Base-by-base conservation (phyloP, 2,329 filamentous ascomycete genomes). In the Hirsutella thompsonii region DNA sequence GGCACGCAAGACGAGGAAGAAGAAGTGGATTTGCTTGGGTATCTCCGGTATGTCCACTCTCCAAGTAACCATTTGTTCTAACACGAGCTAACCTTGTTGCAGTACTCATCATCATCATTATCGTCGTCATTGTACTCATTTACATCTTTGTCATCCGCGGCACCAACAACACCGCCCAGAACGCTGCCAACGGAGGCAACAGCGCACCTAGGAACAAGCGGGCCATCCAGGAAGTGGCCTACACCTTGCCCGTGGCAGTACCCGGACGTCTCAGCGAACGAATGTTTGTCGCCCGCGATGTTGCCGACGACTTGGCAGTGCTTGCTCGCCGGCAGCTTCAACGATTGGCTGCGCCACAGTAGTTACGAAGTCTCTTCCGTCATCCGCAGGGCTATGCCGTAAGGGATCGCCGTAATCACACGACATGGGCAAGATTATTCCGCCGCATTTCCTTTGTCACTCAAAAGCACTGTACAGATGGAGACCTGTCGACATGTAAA, bases 11-110 rank as follows among this genome's bases (percentile, higher is more conserved):
- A 85, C 83, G 39, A 75, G 85, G 51, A 85, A 79, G 68, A 94
- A 93, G 87, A 95, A 95, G 83, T 95, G 88, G 89, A 89, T 84
- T 59, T 94, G 88, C 70, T 66, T 94, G 51, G 79, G 81, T 54
- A 86, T 95, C 55, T 66, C 71, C 52, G 66, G 73, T 77, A 67
- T 51, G 73, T 55, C 18, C 26, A 11, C 20, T 13, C 5, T 32
- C 9, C n/a, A n/a, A n/a, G n/a, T n/a, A 13, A 16, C 5, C 23
- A 10, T 19, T 14, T 3, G 14, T 1, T 2, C 16, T 30, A n/a
- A 37, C 16, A 30, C 8, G 20, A 18, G 18, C 55, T 66, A 49
- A 63, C 49, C 41, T 39, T 19, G 19, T 14, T 18, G 8, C 43
- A 74, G 70, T 76, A 36, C 57, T 60, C 38, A 73, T 78, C 39